Conservation (phyloP, 2,329 filamentous ascomycete genomes). For the Penicillium sp. region DNA sequence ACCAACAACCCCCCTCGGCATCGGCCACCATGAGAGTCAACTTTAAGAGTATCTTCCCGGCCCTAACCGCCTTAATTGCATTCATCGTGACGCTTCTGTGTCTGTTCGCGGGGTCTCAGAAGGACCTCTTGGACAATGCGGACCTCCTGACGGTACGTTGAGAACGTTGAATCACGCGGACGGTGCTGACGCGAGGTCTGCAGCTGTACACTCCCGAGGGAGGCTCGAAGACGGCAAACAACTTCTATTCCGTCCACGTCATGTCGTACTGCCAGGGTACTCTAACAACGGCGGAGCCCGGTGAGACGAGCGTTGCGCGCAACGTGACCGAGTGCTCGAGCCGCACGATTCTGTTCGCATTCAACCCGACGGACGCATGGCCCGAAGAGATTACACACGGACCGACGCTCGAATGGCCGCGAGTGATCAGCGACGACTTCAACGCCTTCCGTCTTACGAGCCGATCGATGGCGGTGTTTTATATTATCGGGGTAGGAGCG, state of each 20-base stretch:
- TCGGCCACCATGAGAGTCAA: constrained; percentile 13
- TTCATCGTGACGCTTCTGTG: constrained; percentile 60
- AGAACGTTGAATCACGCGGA: background rate
- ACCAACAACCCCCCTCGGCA: background rate
- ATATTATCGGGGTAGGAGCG: constrained; percentile 56
- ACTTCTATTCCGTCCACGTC: constrained; percentile 62
- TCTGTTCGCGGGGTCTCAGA: constrained; percentile 60
- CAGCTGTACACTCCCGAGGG: constrained; percentile 39
- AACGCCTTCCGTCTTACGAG: constrained; percentile 50
- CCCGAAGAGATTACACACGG: constrained; percentile 49
- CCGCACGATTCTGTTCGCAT: constrained; percentile 54
- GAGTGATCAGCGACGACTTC: constrained; percentile 55
- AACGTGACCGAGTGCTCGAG: constrained; percentile 58
- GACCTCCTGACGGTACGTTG: constrained; percentile 55
- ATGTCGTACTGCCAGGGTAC: constrained; percentile 58
- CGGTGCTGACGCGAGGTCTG: constrained; percentile 36
- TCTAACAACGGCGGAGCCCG: constrained; percentile 34
- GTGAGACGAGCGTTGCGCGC: constrained; percentile 38
- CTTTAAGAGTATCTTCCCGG: constrained; percentile 44
- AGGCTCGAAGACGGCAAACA: constrained; percentile 53
- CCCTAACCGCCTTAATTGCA: constrained; percentile 52
- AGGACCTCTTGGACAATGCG: constrained; percentile 56
- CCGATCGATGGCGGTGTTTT: constrained; percentile 57
- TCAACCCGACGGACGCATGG: constrained; percentile 54
- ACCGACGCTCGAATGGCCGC: constrained; percentile 56